Base-by-base conservation (phyloP, 1,139 yeast genomes). In the Sugiyamaella japonica region DNA sequence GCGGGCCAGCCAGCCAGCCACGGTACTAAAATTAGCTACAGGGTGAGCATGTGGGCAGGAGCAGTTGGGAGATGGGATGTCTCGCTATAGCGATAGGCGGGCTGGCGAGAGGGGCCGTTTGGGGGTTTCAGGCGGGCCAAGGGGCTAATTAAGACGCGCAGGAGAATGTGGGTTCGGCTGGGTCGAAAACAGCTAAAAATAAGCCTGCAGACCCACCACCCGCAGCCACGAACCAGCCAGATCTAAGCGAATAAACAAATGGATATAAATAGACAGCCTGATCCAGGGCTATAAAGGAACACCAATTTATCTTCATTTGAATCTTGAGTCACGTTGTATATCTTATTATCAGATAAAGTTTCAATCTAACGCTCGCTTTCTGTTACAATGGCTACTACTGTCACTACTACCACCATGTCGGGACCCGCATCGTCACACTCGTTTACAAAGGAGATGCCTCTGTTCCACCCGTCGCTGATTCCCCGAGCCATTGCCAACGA, bases 381-480 rank as follows among this genome's bases (percentile, higher is more conserved):
- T 13, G 2, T 15, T 12, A 29, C 20, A 28, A 42, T 42, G 46
- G 37, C 44, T 47, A 15, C 38, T 31, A 31, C 48, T 15, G 28
- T 12, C 23, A 23, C 45, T 39, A 20, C 23, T 28, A 29, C 52
- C 34, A 49, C 50, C 25, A 20, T 20, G 25, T 20, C 25, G 25
- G 25, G 25, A 20, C 25, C 25, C 25, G 3, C 25, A 20, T 20
- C 25, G 7, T 16, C 47, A 46, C 17, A 37, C 42, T 38, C 45
- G 45, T 44, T 37, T 13, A 23, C 36, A 5, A 45, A 45, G 25
- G 49, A 45, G 13, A 36, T 45, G 37, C 39, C 56, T 44, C 56
- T 70, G 43, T 70, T 70, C 56, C 60, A 63, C 56, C 58, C 66
- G 5, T 42, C 55, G 4, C 54, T 66, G 44, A 63, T 70, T 43